Evolutionary conservation across 225 moss, liverwort and hornwort species (phyloP).

Genomic region (Thuidium tamariscinum): DNA sequence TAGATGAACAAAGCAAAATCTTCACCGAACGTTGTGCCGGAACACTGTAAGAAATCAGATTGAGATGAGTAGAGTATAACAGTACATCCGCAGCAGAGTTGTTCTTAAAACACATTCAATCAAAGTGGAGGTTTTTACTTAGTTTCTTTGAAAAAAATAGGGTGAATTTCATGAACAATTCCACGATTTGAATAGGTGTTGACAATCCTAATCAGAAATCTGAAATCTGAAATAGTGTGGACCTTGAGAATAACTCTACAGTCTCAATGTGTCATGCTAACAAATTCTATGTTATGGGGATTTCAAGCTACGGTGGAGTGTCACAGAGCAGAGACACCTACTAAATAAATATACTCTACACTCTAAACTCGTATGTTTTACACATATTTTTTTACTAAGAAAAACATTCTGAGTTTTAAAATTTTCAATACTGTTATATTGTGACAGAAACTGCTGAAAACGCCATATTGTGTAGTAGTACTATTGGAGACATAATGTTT

Average conservation of each 20-base stretch:
- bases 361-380: background rate
- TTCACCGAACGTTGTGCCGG: conserved; percentile 10
- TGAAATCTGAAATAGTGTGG: background rate
- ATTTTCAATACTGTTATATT: background rate
- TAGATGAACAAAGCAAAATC: conserved; percentile 12
- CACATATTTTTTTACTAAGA: background rate
- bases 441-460: background rate
- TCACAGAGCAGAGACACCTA: background rate
- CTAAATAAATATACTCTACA: background rate
- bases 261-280: background rate
- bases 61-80: background rate
- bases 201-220: background rate
- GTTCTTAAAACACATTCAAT: background rate
- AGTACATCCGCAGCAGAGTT: too few species aligned
- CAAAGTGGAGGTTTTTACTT: background rate
- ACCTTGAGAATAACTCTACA: background rate
- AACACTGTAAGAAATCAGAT: background rate
- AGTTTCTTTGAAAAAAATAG: background rate
- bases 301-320: background rate
- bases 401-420: background rate
- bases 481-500: background rate
- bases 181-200: background rate
- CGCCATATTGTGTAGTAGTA: background rate
- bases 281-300: background rate
- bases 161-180: background rate